phyloP scores from a whole-genome alignment of 129 eudicot species.

The Smallanthus sonchifolius region DNA sequence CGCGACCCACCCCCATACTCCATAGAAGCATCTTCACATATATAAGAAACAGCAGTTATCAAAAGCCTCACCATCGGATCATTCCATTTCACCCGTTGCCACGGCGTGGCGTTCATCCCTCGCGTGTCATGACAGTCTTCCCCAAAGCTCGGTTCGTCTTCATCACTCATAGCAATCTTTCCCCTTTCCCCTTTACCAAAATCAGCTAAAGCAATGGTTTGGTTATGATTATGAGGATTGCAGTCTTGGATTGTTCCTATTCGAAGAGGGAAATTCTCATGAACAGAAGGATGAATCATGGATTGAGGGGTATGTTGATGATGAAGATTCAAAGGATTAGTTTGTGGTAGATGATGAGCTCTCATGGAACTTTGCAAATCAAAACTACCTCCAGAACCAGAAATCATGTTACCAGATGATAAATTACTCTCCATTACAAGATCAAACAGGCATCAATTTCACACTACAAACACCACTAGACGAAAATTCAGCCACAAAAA shows the following conservation, averaged over 20 bases:
- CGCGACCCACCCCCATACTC: slow-evolving; percentile 51
- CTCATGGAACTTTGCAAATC: slow-evolving; percentile 65
- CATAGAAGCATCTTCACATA: slow-evolving; percentile 60
- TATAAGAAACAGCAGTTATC: slow-evolving; percentile 86
- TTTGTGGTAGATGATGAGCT: slow-evolving; percentile 51
- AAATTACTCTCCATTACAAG: slow-evolving; percentile 65
- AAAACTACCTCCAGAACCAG: slow-evolving; percentile 38
- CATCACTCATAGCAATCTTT: slow-evolving; percentile 59
- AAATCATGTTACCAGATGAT: slow-evolving; percentile 50
- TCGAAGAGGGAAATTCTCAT: slow-evolving; percentile 52
- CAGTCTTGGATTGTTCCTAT: slow-evolving; percentile 58
- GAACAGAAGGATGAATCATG: slow-evolving; percentile 41
- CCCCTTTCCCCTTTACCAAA: slow-evolving; percentile 46
- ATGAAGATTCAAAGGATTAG: slow-evolving; percentile 35
- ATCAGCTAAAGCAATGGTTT: slow-evolving; percentile 38
- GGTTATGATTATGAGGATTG: slow-evolving; percentile 27
- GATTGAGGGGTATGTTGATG: slow-evolving; percentile 39
- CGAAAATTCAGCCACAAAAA: neutral
- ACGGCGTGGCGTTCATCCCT: slow-evolving; percentile 55
- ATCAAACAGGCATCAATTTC: slow-evolving; percentile 11
- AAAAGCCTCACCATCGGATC: slow-evolving; percentile 77
- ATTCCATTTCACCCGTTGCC: slow-evolving; percentile 98
- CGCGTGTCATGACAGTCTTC: slow-evolving; percentile 47
- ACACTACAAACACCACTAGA: neutral
- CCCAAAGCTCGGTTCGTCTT: slow-evolving; percentile 52